Conservation (phyloP, 768 basidiomycete species). For the Exsudoporus frostii region DNA sequence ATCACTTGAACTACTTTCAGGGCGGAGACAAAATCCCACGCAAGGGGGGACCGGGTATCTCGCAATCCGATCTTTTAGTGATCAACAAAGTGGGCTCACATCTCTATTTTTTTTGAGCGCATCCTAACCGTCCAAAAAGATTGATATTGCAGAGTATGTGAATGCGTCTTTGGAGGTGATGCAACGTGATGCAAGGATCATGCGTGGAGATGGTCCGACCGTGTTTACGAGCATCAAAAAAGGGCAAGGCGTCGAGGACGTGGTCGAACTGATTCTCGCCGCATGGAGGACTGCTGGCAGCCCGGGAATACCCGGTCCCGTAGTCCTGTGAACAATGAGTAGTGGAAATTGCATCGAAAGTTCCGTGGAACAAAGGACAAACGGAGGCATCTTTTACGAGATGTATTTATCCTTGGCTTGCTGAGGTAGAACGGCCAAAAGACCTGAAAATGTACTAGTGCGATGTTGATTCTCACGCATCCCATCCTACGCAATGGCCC, state of each 20-base stretch:
- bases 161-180: slow-evolving; percentile 93
- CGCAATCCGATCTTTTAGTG: slow-evolving; percentile 89
- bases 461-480: slow-evolving; percentile 8
- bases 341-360: background rate
- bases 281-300: slow-evolving; percentile 87
- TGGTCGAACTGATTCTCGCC: slow-evolving; percentile 74
- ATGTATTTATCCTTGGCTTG: slow-evolving; percentile 2
- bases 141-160: slow-evolving; percentile 89
- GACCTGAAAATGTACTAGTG: slow-evolving; percentile 3
- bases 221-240: slow-evolving; percentile 85
- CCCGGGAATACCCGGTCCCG: slow-evolving; percentile 54
- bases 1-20: slow-evolving; percentile 35
- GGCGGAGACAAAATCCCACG: slow-evolving; percentile 98
- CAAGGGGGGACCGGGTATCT: slow-evolving; percentile 97
- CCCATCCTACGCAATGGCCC: background rate
- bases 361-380: background rate
- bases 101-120: background rate
- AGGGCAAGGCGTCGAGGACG: slow-evolving; percentile 73
- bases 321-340: slow-evolving; percentile 21
- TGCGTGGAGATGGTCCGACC: slow-evolving; percentile 94
- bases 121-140: slow-evolving; percentile 45
- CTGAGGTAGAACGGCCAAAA: slow-evolving; percentile 2
- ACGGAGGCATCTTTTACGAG: background rate
- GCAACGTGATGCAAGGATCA: slow-evolving; percentile 87
- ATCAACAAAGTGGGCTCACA: slow-evolving; percentile 76